phyloP scores from a whole-genome alignment of 2,329 filamentous ascomycete species.

The Nemania diffusa region DNA sequence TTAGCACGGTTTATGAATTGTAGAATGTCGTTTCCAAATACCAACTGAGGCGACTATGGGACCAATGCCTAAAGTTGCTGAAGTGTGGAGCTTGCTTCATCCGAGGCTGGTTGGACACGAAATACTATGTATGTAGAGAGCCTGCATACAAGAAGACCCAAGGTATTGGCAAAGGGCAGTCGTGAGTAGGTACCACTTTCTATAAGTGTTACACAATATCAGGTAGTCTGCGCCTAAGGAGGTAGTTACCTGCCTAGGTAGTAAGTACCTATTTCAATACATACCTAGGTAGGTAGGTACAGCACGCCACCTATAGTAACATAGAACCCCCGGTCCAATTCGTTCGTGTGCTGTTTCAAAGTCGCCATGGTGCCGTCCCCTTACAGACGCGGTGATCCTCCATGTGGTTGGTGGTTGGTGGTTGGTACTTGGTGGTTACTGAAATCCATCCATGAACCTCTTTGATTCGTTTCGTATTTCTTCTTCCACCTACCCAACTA shows the following conservation, averaged over 20 bases:
- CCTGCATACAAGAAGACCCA: background rate
- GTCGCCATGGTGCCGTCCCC: conserved; percentile 27
- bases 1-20: no score
- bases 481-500: conserved; percentile 11
- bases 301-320: background rate
- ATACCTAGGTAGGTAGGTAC: background rate
- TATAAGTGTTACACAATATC: no score
- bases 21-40: no score
- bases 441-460: background rate
- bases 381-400: conserved; percentile 23
- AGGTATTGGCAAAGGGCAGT: no score
- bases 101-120: conserved; percentile 29
- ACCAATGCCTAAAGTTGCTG: background rate
- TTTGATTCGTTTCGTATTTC: conserved; percentile 15
- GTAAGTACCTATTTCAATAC: background rate
- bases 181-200: no score
- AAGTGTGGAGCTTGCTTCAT: conserved; percentile 12
- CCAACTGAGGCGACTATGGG: no score
- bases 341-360: no score
- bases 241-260: background rate
- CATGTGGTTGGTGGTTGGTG: background rate
- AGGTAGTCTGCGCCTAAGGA: no score
- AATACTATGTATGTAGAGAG: no score
- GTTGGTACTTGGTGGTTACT: background rate
- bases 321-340: conserved; percentile 9